Conservation (phyloP, 441 rosid genomes). For the Croton laevigatus region DNA sequence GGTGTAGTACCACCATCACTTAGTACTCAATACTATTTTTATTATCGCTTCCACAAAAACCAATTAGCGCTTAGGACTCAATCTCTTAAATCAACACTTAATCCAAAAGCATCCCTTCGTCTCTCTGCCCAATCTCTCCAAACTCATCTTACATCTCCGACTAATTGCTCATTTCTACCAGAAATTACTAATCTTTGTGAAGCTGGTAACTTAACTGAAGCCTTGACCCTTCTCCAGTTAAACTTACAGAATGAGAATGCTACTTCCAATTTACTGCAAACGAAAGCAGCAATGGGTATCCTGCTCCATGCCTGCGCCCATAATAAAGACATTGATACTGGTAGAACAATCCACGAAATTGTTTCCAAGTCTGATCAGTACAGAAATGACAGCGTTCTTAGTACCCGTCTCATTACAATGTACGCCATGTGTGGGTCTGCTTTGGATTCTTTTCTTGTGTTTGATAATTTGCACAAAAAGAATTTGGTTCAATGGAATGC, state of each 20-base stretch:
- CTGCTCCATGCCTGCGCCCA: slow-evolving; percentile 52
- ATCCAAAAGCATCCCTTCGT: slow-evolving; percentile 17
- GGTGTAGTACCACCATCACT: neutral
- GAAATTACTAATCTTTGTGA: slow-evolving; percentile 40
- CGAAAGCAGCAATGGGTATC: slow-evolving; percentile 47
- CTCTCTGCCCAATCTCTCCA: slow-evolving; percentile 21
- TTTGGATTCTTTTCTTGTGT: slow-evolving; percentile 43
- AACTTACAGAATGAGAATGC: slow-evolving; percentile 23
- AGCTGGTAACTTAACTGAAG: slow-evolving; percentile 38
- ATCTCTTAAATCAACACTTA: slow-evolving; percentile 15
- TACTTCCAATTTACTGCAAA: slow-evolving; percentile 23
- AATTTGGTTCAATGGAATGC: slow-evolving; percentile 74
- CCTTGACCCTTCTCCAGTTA: slow-evolving; percentile 32
- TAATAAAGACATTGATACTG: slow-evolving; percentile 43
- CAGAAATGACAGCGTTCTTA: slow-evolving; percentile 45
- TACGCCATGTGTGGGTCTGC: slow-evolving; percentile 52
- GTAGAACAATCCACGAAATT: slow-evolving; percentile 43
- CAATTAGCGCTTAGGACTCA: neutral
- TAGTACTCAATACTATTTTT: neutral
- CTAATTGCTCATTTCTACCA: slow-evolving; percentile 27
- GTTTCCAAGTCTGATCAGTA: slow-evolving; percentile 39
- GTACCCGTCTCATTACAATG: slow-evolving; percentile 55
- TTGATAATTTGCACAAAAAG: slow-evolving; percentile 41
- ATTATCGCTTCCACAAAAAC: neutral
- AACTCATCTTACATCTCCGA: slow-evolving; percentile 5